These are phyloP conservation scores for Tylopilus balloui DNA, from an alignment of 768 basidiomycete species.

Conservation along the genomic window DNA sequence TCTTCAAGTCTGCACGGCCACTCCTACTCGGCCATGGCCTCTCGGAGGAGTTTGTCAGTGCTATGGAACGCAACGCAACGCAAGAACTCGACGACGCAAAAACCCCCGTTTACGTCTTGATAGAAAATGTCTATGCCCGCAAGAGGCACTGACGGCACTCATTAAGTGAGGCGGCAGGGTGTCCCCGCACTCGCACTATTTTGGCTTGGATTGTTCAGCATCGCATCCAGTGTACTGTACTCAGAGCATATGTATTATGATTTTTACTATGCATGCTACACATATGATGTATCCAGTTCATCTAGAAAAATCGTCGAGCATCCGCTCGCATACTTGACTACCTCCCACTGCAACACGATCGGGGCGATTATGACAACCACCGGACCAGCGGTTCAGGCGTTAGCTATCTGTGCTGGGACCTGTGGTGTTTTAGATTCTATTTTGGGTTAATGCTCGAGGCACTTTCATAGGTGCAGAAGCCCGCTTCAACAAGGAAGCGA, in stretches of 20 bases:
- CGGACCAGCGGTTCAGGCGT: not conserved
- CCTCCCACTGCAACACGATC: not conserved
- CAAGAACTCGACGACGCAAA: conserved; percentile 48
- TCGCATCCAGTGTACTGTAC: conserved; percentile 22
- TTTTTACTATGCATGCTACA: conserved; percentile 12
- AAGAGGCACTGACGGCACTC: conserved; percentile 22
- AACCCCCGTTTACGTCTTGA: conserved; percentile 46
- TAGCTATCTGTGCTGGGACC: not conserved
- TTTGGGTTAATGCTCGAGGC: not conserved
- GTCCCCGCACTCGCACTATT: not conserved
- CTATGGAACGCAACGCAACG: conserved; percentile 48
- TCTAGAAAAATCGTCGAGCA: conserved; percentile 1
- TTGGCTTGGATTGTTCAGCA: conserved; percentile 9
- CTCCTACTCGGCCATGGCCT: conserved; percentile 63
- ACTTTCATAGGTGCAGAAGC: not conserved
- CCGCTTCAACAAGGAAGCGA: not conserved
- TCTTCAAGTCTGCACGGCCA: conserved; percentile 62
- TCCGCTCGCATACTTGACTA: not conserved
- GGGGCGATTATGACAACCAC: not conserved
- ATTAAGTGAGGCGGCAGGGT: not conserved
- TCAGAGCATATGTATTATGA: conserved; percentile 13
- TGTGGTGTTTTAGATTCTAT: no score
- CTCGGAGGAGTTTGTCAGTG: conserved; percentile 46
- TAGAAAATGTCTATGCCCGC: conserved; percentile 58
- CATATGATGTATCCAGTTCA: conserved; percentile 1